Conservation (phyloP, 805 yeast genomes). For the Hanseniaspora vineae region DNA sequence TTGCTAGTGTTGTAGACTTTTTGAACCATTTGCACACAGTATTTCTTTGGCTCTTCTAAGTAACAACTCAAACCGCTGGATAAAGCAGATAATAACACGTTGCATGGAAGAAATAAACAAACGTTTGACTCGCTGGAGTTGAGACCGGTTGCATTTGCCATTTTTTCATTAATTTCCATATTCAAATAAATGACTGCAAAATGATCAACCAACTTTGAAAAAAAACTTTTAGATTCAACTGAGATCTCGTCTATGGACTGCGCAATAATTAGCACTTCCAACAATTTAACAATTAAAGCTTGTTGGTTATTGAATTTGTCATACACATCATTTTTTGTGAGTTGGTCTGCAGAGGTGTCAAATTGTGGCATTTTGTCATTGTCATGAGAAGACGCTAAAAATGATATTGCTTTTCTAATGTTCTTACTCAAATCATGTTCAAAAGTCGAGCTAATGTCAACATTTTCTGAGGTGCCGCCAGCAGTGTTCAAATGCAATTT, state of each 20-base stretch:
- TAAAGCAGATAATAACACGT: constrained; percentile 60
- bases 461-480: too few species aligned
- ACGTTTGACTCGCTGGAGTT: constrained; percentile 75
- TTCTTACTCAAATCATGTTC: constrained; percentile 12
- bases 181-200: constrained; percentile 68
- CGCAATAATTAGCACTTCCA: constrained; percentile 64
- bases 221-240: constrained; percentile 50
- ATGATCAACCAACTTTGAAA: constrained; percentile 63
- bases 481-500: constrained; percentile 39
- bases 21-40: constrained; percentile 57
- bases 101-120: constrained; percentile 50
- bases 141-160: constrained; percentile 57
- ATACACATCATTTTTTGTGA: constrained; percentile 25
- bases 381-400: constrained; percentile 14
- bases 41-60: constrained; percentile 51
- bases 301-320: constrained; percentile 45
- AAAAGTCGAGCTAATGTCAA: background rate
- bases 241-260: constrained; percentile 60
- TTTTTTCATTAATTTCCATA: constrained; percentile 53
- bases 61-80: constrained; percentile 72
- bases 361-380: constrained; percentile 16
- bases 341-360: background rate
- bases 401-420: constrained; percentile 22
- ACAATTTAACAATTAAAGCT: constrained; percentile 45
- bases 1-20: constrained; percentile 48